Evolutionary conservation across 2,329 filamentous ascomycete species (phyloP), one percentile per base, ranked within the genome.

Genomic region (Aspergillus sojae): DNA sequence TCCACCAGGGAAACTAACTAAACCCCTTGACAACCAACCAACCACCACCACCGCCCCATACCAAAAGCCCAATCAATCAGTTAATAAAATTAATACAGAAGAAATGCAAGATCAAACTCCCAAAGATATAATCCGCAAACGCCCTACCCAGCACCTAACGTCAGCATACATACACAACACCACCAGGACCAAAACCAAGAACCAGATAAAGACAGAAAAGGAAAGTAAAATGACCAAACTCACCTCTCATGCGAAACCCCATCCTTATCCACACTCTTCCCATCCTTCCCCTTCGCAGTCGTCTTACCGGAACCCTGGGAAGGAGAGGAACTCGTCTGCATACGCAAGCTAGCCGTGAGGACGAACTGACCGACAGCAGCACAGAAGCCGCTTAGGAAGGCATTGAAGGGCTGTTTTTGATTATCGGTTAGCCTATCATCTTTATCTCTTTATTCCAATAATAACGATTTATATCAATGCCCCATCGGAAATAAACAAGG

Each of bases 31-130:
- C 58, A 23, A 26, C 30, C n/a, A 63, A 46, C 43, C 36, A 55
- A 55, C 62, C 56, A 55, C 62, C 56, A 63, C 59, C 28, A 59
- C 62, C 69, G 62, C 32, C 26, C 5, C 41, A 54, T 23, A 21
- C 5, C 19, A 32, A 26, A 41, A 56, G 39, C 50, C 12, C 53
- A 12, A 57, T 36, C 58, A 53, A 54, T 60, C 71, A 99, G 86
- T 99, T 99, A 84, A 99, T 98, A 80, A 99, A 99, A 86, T 99
- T 99, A 78, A 98, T 89, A 81, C 94, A 97, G 85, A 99, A 99
- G 83, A 98, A 97, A 83, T 99, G 95, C 78, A 98, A 82, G 77
- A 98, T 92, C 78, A 99, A 79, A 79, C 94, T 97, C 77, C 94
- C 95, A 72, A 97, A 92, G 65, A 99, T 86, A 77, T 91, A 99